A percentile compares a stretch with the other conserved stretches of the same genome.
phyloP scores from a whole-genome alignment of 495 filamentous ascomycete species.

The Ascodesmis nigricans region DNA sequence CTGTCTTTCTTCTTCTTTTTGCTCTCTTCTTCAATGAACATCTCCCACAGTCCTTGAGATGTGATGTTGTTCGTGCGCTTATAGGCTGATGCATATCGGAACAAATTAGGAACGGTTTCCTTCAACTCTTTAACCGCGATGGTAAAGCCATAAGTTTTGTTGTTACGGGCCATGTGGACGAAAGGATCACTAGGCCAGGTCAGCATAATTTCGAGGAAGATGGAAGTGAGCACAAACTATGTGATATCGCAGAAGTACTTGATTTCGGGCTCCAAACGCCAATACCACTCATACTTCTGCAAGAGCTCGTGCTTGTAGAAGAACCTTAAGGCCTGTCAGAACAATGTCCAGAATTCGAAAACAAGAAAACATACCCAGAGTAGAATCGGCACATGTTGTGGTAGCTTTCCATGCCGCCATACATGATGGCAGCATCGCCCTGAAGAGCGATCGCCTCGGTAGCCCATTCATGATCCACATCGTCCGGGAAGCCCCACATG shows the following conservation, averaged over 20 bases:
- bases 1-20: constrained; percentile 26
- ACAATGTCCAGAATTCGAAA: not conserved
- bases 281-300: constrained; percentile 98
- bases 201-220: constrained; percentile 10
- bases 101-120: constrained; percentile 97
- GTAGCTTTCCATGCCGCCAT: constrained; percentile 97
- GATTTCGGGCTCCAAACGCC: constrained; percentile 98
- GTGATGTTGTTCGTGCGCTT: constrained; percentile 80
- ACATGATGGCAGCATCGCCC: constrained; percentile 97
- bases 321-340: constrained; percentile 31
- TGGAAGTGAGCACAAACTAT: constrained; percentile 42
- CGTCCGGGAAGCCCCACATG: constrained; percentile 95
- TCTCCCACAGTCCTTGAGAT: constrained; percentile 91
- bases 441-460: constrained; percentile 91
- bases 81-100: constrained; percentile 97
- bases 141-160: constrained; percentile 98
- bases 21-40: constrained; percentile 48
- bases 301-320: constrained; percentile 97
- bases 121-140: constrained; percentile 97
- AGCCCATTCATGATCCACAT: constrained; percentile 80
- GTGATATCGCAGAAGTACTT: constrained; percentile 99
- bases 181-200: constrained; percentile 59
- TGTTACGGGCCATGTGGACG: constrained; percentile 66
- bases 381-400: constrained; percentile 98
- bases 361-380: constrained; percentile 45